These are phyloP conservation scores for Crataegus laevigata DNA, from an alignment of 306 rosid species.

Conservation along the genomic window DNA sequence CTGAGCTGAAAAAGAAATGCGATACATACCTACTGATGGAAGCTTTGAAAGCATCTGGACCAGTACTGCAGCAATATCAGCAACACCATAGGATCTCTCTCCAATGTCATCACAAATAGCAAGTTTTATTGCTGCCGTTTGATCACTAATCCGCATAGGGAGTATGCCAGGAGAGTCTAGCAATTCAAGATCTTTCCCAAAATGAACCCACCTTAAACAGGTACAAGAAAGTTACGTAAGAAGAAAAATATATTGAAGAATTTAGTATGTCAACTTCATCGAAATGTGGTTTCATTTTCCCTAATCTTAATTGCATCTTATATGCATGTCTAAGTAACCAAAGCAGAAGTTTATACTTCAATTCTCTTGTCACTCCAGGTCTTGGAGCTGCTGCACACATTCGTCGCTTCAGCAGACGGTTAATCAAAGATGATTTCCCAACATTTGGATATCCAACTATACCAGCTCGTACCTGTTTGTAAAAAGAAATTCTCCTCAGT, in stretches of 20 bases:
- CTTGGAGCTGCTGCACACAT: conserved; percentile 96
- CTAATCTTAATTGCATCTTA: not conserved
- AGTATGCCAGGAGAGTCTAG: conserved; percentile 92
- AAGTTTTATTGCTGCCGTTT: conserved; percentile 91
- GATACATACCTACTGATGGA: conserved; percentile 61
- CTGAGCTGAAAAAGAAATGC: not conserved
- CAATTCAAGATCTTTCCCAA: conserved; percentile 85
- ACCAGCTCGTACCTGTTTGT: conserved; percentile 84
- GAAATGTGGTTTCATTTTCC: not conserved
- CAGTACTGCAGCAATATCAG: conserved; percentile 83
- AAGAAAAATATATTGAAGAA: not conserved
- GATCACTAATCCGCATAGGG: conserved; percentile 94
- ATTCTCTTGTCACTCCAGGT: conserved; percentile 86
- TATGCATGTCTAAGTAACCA: not conserved
- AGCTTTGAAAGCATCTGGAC: conserved; percentile 80
- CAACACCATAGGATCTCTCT: conserved; percentile 70
- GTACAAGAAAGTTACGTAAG: conserved; percentile 1
- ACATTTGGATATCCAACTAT: conserved; percentile 95
- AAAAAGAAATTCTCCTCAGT: not conserved
- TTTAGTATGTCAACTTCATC: not conserved
- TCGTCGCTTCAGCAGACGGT: conserved; percentile 81
- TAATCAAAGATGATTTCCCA: conserved; percentile 84
- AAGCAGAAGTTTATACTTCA: conserved; percentile 43
- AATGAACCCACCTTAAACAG: conserved; percentile 78
- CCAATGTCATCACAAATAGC: conserved; percentile 98